These are phyloP conservation scores for Adansonia madagascariensis DNA, from an alignment of 441 rosid species.

Conservation along the genomic window DNA sequence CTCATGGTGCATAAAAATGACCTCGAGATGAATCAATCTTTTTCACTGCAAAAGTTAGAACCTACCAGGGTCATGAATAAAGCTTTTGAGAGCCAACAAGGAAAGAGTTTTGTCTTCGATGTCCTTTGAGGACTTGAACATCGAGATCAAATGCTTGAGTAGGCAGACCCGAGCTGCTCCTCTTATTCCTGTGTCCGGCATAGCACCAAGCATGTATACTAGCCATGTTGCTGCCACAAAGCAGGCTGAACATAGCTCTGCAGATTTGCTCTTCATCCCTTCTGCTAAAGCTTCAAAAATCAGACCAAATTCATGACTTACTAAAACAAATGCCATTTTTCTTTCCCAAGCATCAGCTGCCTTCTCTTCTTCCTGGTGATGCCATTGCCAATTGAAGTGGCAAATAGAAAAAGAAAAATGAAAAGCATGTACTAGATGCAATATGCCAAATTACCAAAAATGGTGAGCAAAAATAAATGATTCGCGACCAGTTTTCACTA, in stretches of 20 bases:
- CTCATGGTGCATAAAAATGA: background rate
- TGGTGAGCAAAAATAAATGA: background rate
- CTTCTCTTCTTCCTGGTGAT: slow-evolving; percentile 55
- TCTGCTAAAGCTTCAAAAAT: slow-evolving; percentile 76
- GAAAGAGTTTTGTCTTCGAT: slow-evolving; percentile 62
- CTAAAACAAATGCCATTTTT: slow-evolving; percentile 59
- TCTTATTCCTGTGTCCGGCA: slow-evolving; percentile 71
- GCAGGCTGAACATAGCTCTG: slow-evolving; percentile 53
- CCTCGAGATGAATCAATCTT: background rate
- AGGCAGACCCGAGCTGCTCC: slow-evolving; percentile 75
- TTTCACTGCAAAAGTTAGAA: slow-evolving; percentile 21
- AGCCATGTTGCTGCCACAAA: slow-evolving; percentile 73
- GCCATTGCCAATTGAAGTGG: slow-evolving; percentile 21
- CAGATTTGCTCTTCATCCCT: slow-evolving; percentile 53
- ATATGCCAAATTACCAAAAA: background rate
- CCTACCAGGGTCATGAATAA: slow-evolving; percentile 63
- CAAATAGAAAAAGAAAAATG: background rate
- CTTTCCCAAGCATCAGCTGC: slow-evolving; percentile 75
- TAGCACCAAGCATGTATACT: slow-evolving; percentile 51
- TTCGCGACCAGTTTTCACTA: background rate
- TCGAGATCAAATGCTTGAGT: slow-evolving; percentile 54
- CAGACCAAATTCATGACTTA: slow-evolving; percentile 69
- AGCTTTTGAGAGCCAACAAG: slow-evolving; percentile 68
- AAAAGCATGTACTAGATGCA: background rate
- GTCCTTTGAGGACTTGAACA: slow-evolving; percentile 59